Evolutionary conservation across 139 green algal genomes (phyloP).

Genomic region (Chlorella vulgaris): DNA sequence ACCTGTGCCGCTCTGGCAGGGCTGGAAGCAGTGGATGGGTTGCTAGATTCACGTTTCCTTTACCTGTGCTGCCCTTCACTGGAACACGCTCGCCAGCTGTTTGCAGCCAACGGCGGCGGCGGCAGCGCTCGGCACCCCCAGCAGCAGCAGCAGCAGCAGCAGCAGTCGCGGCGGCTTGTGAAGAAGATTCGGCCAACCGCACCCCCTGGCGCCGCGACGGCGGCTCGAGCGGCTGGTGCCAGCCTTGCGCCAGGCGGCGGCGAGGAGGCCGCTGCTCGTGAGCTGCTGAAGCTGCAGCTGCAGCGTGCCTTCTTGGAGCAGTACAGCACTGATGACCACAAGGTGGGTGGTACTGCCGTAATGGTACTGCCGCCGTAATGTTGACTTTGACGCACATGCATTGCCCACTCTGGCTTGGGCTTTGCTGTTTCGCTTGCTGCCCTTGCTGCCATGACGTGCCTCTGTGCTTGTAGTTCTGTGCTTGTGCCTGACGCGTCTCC

Average conservation of each 20-base stretch:
- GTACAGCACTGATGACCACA: conserved; percentile 50
- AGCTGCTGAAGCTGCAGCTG: conserved; percentile 36
- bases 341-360: neutral
- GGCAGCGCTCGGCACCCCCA: neutral
- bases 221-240: neutral
- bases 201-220: neutral
- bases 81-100: conserved; percentile 33
- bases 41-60: conserved; percentile 52
- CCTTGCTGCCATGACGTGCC: too few relatives aligned
- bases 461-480: too few relatives aligned
- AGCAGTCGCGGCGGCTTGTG: neutral
- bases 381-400: too few relatives aligned
- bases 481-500: too few relatives aligned
- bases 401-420: neutral
- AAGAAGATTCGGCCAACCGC: conserved; percentile 42
- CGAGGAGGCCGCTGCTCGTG: neutral
- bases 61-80: conserved; percentile 64
- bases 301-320: conserved; percentile 58
- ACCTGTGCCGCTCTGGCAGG: neutral
- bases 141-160: neutral
- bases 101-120: neutral
- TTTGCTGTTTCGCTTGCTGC: neutral
- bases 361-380: neutral
- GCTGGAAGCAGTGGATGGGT: conserved; percentile 36
- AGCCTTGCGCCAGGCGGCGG: neutral